Conservation (phyloP, 192 early-diverging fungal genomes). For the Lunasporangiospora selenospora region DNA sequence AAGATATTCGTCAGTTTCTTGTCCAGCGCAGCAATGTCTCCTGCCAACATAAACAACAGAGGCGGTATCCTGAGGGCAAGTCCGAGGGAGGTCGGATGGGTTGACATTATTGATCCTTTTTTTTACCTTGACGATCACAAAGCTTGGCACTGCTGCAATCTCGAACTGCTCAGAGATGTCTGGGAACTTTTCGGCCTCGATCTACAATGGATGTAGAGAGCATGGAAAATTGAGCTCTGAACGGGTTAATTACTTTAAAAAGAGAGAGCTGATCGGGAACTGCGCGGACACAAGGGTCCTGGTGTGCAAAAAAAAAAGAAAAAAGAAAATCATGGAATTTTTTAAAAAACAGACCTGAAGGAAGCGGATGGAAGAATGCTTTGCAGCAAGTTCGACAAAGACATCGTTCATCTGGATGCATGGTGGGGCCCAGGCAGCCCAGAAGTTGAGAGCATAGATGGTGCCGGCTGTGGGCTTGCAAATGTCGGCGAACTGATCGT, state of each 20-base stretch:
- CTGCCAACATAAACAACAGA: too few species aligned
- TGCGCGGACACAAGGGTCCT: not conserved
- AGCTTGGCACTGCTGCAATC: conserved; percentile 91
- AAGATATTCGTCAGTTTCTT: not conserved
- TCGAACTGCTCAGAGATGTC: conserved; percentile 90
- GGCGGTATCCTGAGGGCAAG: too few species aligned
- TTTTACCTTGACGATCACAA: conserved; percentile 80
- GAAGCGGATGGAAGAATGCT: conserved; percentile 78
- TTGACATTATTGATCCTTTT: too few species aligned
- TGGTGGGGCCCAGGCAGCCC: conserved; percentile 89
- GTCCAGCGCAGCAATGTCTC: too few species aligned
- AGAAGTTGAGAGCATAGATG: conserved; percentile 81
- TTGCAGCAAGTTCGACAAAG: conserved; percentile 84
- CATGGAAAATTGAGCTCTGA: not conserved
- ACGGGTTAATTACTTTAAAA: not conserved
- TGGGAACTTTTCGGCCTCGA: conserved; percentile 90
- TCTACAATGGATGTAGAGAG: conserved; percentile 33
- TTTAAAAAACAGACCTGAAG: conserved; percentile 64
- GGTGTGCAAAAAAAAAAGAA: not conserved
- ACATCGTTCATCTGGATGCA: conserved; percentile 94
- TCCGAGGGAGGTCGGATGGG: too few species aligned
- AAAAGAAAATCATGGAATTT: not conserved
- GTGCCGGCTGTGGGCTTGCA: conserved; percentile 42
- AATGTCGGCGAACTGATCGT: conserved; percentile 47
- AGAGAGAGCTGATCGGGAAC: too few species aligned